These are phyloP conservation scores for Lasiodiplodia sp. DNA, from an alignment of 2,329 filamentous ascomycete species.

Conservation along the genomic window DNA sequence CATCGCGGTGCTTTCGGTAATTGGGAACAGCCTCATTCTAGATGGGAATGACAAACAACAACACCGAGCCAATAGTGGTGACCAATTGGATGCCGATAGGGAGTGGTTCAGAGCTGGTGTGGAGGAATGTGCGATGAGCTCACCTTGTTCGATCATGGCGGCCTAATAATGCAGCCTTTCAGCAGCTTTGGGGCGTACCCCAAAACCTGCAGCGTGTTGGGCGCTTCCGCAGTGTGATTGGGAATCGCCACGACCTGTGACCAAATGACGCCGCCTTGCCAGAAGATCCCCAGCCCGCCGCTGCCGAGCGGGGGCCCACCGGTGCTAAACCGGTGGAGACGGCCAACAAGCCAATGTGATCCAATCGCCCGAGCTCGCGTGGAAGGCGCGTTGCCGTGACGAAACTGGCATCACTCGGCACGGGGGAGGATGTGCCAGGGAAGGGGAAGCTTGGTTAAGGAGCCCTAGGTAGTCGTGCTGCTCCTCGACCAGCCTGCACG, in stretches of 20 bases:
- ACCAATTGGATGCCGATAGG: background rate
- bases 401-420: background rate
- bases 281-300: constrained; percentile 27
- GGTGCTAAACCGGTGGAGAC: constrained; percentile 22
- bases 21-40: constrained; percentile 15
- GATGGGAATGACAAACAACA: constrained; percentile 18
- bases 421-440: constrained; percentile 13
- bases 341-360: constrained; percentile 22
- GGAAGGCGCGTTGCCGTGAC: constrained; percentile 7
- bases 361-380: constrained; percentile 22
- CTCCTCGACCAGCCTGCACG: constrained; percentile 9
- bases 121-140: background rate
- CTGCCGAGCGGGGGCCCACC: constrained; percentile 26
- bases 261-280: constrained; percentile 25
- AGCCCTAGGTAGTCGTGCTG: background rate
- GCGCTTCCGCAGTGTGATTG: constrained; percentile 28
- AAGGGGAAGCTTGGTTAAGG: constrained; percentile 4
- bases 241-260: constrained; percentile 17
- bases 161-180: constrained; percentile 11
- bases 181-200: constrained; percentile 11
- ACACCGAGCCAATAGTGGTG: background rate
- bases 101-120: background rate
- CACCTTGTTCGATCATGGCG: background rate
- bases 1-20: constrained; percentile 28
- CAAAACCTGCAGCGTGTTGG: constrained; percentile 15